phyloP scores from a whole-genome alignment of 345 rosid species.

The Eucalyptus sp. region DNA sequence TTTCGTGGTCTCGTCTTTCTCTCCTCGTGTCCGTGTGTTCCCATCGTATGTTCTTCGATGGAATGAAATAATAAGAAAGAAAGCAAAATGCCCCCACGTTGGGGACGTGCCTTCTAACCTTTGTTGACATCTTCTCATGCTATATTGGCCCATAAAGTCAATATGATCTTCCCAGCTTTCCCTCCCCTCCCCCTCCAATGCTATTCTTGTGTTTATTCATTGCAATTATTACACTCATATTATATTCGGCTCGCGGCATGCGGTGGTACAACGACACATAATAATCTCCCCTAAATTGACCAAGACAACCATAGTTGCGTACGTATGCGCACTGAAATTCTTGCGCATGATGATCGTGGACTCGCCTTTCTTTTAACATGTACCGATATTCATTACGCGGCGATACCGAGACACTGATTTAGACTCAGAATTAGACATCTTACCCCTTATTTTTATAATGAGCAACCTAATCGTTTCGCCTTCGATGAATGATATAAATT shows the following conservation, averaged over 20 bases:
- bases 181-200: not conserved
- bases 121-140: not conserved
- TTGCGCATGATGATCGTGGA: not conserved
- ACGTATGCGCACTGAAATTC: not conserved
- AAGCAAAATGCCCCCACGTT: not conserved
- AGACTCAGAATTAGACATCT: fast-evolving
- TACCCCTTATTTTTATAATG: fast-evolving
- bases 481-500: not conserved
- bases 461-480: not conserved
- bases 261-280: not conserved
- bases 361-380: not conserved
- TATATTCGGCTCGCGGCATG: not conserved
- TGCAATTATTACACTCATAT: fast-evolving
- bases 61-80: not conserved
- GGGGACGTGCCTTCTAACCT: not conserved
- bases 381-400: fast-evolving
- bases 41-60: not conserved
- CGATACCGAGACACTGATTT: fast-evolving
- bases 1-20: not conserved
- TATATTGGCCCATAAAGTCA: not conserved
- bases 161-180: not conserved
- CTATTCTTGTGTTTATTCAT: not conserved
- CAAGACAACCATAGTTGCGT: not conserved
- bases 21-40: not conserved
- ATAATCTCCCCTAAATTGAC: not conserved